Evolutionary conservation across 495 filamentous ascomycete species (phyloP).

Genomic region (Neurospora sp.): DNA sequence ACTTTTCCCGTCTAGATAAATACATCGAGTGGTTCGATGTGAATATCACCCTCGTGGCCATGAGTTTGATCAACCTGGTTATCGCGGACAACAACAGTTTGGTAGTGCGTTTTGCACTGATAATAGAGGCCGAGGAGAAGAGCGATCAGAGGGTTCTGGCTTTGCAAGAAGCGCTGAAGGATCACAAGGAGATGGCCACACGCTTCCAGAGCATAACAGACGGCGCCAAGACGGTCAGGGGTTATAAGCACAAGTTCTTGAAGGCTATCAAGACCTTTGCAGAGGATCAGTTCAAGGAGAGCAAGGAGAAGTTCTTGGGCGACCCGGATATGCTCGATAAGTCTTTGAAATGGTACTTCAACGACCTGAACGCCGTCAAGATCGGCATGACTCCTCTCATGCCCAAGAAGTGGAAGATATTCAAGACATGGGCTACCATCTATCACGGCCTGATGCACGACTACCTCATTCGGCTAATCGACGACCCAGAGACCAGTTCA

Average conservation of each 20-base stretch:
- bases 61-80: constrained; percentile 81
- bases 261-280: constrained; percentile 65
- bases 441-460: constrained; percentile 95
- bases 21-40: constrained; percentile 92
- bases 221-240: constrained; percentile 80
- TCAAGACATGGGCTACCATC: constrained; percentile 75
- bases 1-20: constrained; percentile 79
- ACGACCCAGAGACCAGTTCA: constrained; percentile 67
- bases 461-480: constrained; percentile 69
- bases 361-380: constrained; percentile 86
- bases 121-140: constrained; percentile 93
- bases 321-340: constrained; percentile 81
- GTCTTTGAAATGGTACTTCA: constrained; percentile 88
- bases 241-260: constrained; percentile 93
- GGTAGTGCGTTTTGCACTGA: constrained; percentile 80
- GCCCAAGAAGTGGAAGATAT: constrained; percentile 97
- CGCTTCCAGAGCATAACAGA: constrained; percentile 91
- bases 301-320: constrained; percentile 63
- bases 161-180: constrained; percentile 84
- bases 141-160: constrained; percentile 85
- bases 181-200: constrained; percentile 86
- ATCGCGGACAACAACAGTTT: constrained; percentile 75
- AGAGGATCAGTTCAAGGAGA: constrained; percentile 62
- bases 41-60: constrained; percentile 75
- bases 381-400: constrained; percentile 80